These are phyloP conservation scores for Citrus medica DNA, from an alignment of 345 rosid species.

Conservation along the genomic window DNA sequence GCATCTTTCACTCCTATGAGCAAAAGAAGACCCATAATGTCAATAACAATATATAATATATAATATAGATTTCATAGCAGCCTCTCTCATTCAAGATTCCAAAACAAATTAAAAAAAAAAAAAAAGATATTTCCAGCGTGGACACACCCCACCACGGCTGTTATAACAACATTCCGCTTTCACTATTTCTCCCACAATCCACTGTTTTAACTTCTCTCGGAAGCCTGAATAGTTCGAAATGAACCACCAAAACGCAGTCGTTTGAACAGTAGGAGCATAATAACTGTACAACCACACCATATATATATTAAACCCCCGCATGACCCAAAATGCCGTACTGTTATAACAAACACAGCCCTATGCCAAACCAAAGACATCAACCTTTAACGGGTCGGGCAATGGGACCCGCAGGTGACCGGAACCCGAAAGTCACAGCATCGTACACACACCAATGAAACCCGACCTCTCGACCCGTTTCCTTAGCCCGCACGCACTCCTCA, in stretches of 20 bases:
- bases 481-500: conserved; percentile 31
- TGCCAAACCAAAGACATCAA: background rate
- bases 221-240: background rate
- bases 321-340: background rate
- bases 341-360: background rate
- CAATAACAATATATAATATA: too few relatives aligned
- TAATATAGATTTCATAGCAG: too few relatives aligned
- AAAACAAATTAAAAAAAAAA: too few relatives aligned
- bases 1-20: background rate
- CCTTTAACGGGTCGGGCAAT: conserved; percentile 45
- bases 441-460: conserved; percentile 49
- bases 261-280: background rate
- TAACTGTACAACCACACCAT: background rate
- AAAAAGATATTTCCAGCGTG: background rate
- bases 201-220: background rate
- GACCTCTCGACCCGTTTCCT: conserved; percentile 8
- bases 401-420: conserved; percentile 47
- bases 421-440: conserved; percentile 39
- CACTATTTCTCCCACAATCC: background rate
- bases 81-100: too few relatives aligned
- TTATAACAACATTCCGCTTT: background rate
- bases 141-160: background rate
- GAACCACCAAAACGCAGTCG: background rate
- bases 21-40: too few relatives aligned
- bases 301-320: background rate